A percentile compares a stretch with the other conserved stretches of the same genome.
Conservation (phyloP, 2,329 filamentous ascomycete species). For the Fusarium marasasianum region DNA sequence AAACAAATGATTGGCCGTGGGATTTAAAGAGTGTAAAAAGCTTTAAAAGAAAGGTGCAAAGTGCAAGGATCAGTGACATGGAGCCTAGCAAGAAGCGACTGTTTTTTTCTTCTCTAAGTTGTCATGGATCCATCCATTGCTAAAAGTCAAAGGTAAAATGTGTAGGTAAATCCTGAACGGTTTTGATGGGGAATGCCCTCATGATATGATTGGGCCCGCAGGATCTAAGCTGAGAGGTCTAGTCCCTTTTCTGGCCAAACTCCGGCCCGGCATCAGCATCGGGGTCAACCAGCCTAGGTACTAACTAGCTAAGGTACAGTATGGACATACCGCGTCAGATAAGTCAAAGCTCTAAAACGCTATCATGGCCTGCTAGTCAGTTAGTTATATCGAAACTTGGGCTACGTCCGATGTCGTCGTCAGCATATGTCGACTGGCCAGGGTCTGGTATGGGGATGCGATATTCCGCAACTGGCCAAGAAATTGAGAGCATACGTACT, state of each 20-base stretch:
- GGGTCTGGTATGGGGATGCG: conserved; percentile 9
- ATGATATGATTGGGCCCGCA: conserved; percentile 7
- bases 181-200: not conserved
- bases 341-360: conserved; percentile 25
- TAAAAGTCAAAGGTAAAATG: not conserved
- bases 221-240: not conserved
- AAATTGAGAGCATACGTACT: conserved; percentile 20
- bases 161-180: not conserved
- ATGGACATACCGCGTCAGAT: not conserved
- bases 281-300: not conserved
- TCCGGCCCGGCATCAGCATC: conserved; percentile 15
- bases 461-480: not conserved
- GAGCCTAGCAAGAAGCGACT: not conserved
- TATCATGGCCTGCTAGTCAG: not conserved
- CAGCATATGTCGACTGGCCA: conserved; percentile 7
- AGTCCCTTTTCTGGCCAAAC: conserved; percentile 11
- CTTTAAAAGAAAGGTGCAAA: conserved; percentile 6
- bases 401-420: conserved; percentile 19
- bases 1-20: conserved; percentile 18
- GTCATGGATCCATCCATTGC: not conserved
- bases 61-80: conserved; percentile 17
- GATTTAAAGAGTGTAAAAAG: not conserved
- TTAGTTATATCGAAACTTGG: not conserved
- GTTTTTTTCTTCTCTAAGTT: not conserved
- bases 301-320: too few species aligned